Evolutionary conservation across 192 early-diverging fungal species (phyloP), one percentile per base, ranked within the genome.

Genomic region (Entomortierella beljakovae): DNA sequence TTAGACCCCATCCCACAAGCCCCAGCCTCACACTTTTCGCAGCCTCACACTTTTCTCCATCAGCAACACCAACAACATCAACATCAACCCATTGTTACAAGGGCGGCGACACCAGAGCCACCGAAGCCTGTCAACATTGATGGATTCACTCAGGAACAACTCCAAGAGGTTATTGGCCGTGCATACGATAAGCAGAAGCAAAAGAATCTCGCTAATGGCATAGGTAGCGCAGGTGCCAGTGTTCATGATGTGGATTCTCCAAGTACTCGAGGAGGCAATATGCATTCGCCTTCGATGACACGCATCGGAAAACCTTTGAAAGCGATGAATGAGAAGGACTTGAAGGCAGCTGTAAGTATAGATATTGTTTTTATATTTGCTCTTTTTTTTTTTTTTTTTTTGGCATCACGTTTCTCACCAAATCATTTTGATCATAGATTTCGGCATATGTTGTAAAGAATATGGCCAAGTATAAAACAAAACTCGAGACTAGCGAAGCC

Each of bases 401-500:
- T 40, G 7, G 40, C n/a, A 1, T 1, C 15, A 20, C 9, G 1
- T 29, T 34, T 51, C 10, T 35, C 23, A 8, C 20, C 29, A 7
- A 32, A 4, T 7, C n/a, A n/a, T 20, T 29, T 38, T 42, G 26
- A 26, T 8, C 18, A 6, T 70, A 79, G 75, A 37, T 79, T 20
- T 68, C 64, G 7, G 34, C 61, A 13, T 32, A 38, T 29, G 75
- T 79, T 58, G 75, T 79, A 40, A 79, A 83, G 58, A 68, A 80
- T 8, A 84, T 76, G 80, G 70, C 81, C 31, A 85, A 85, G 38
- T 80, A 85, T 28, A 85, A 82, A 51, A 29, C 57, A 31, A 70
- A 85, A 31, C 80, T 83, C 61, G 80, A 77, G 26, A 81, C 80
- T 32, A 82, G 83, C 46, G 85, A 87, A n/a, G 66, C 83, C 15